A percentile compares a stretch with the other conserved stretches of the same genome.
These are phyloP conservation scores for Termitomyces eurrhizus DNA, from an alignment of 768 basidiomycete species.

Conservation along the genomic window DNA sequence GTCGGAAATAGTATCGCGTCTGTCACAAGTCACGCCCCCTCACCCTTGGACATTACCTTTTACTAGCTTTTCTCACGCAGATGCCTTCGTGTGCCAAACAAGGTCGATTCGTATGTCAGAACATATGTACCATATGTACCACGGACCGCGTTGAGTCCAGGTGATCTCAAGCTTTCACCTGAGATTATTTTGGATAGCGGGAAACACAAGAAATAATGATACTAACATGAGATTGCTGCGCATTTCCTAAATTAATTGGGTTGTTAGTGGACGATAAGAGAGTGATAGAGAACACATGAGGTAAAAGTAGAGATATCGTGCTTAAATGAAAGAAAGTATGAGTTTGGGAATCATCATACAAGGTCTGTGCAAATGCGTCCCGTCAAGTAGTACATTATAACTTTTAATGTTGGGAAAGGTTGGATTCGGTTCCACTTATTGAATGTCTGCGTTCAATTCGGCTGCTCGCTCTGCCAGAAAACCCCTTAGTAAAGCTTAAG, in stretches of 20 bases:
- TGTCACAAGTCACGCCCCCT: background rate
- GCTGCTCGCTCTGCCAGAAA: constrained; percentile 32
- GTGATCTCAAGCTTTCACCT: background rate
- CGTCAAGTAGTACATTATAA: too few species aligned
- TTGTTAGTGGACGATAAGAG: background rate
- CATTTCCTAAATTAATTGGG: background rate
- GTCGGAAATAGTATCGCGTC: constrained; percentile 4
- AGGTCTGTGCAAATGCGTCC: background rate
- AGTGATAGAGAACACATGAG: background rate
- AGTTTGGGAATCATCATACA: background rate
- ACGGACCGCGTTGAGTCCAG: constrained; percentile 4
- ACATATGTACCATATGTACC: too few species aligned
- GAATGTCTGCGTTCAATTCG: constrained; percentile 51
- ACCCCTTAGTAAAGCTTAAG: constrained; percentile 46
- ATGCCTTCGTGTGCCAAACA: background rate
- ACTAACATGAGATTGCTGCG: background rate
- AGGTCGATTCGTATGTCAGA: background rate
- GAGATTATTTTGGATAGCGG: background rate
- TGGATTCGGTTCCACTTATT: constrained; percentile 28
- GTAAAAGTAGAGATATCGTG: background rate
- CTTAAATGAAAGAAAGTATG: background rate
- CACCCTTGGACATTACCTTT: too few species aligned
- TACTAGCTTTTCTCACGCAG: background rate
- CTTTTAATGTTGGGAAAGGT: constrained; percentile 9
- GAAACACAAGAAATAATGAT: background rate